Evolutionary conservation across 768 basidiomycete genomes (phyloP).

Genomic region (Melanogaster broomeanus): DNA sequence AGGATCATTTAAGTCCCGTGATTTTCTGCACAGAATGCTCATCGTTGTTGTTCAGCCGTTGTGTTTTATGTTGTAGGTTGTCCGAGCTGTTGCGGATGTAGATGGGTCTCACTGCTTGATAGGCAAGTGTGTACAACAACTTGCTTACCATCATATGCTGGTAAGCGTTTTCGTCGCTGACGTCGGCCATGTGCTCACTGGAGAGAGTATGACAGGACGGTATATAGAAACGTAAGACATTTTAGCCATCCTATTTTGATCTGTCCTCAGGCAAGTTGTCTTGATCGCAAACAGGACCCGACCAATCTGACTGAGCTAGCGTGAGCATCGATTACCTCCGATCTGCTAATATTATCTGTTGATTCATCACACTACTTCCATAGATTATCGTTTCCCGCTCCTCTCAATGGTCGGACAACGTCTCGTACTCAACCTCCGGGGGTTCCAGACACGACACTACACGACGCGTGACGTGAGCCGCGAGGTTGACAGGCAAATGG

Average conservation of each 20-base stretch:
- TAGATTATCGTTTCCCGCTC: constrained; percentile 14
- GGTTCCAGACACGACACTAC: constrained; percentile 3
- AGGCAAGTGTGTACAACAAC: constrained; percentile 7
- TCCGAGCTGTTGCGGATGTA: no score
- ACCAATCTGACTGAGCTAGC: constrained; percentile 3
- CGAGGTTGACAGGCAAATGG: constrained; percentile 21
- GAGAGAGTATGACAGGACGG: constrained; percentile 6
- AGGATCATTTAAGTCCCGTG: neutral
- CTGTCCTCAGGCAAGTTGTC: neutral
- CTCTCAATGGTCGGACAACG: constrained; percentile 22
- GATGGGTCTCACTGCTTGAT: neutral
- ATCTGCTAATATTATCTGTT: neutral
- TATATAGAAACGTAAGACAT: neutral
- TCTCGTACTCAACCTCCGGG: constrained; percentile 21
- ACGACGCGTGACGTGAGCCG: constrained; percentile 15
- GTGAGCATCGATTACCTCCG: neutral
- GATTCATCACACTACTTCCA: neutral
- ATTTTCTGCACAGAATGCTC: neutral
- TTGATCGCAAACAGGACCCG: constrained; percentile 9
- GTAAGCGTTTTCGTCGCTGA: constrained; percentile 2
- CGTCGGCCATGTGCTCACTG: neutral
- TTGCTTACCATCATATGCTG: constrained; percentile 10
- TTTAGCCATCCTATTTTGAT: neutral
- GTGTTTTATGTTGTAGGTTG: constrained; percentile 6
- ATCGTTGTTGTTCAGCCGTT: constrained; percentile 2